Evolutionary conservation across 441 rosid genomes (phyloP).

Genomic region (Adansonia gregorii): DNA sequence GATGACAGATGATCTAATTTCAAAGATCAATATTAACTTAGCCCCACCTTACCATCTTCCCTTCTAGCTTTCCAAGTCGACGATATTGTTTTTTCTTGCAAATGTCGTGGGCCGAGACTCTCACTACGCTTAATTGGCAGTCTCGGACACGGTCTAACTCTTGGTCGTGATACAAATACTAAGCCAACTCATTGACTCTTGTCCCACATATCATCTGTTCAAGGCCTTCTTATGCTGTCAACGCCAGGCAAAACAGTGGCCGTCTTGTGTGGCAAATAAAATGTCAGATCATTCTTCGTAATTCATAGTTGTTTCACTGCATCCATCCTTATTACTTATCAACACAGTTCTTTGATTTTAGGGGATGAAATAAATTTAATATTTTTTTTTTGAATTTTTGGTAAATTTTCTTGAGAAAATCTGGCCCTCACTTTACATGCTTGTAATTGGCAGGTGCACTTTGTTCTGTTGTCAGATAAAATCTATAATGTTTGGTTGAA

Average conservation of each 20-base stretch:
- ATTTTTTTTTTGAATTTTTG: too few species aligned
- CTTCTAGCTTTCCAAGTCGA: neutral
- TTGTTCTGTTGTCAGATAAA: constrained; percentile 67
- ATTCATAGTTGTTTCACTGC: neutral
- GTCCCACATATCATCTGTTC: neutral
- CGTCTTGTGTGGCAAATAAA: neutral
- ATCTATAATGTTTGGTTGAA: constrained; percentile 59
- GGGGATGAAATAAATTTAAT: neutral
- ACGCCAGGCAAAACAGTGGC: neutral
- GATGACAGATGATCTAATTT: neutral
- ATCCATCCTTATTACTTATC: neutral
- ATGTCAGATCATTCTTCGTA: neutral
- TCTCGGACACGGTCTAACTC: too few species aligned
- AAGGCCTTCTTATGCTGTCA: neutral
- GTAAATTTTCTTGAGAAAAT: neutral
- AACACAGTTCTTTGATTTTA: too few species aligned
- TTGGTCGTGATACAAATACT: neutral
- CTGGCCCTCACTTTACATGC: constrained; percentile 6
- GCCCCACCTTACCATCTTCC: neutral
- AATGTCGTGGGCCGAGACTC: too few species aligned
- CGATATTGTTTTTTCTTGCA: neutral
- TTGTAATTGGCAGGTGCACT: constrained; percentile 60
- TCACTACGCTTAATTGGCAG: too few species aligned
- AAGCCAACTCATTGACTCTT: neutral
- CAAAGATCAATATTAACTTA: neutral